A percentile compares a stretch with the other conserved stretches of the same genome.
Evolutionary conservation across 2,329 filamentous ascomycete species (phyloP).

Genomic region (Fusarium coicis): DNA sequence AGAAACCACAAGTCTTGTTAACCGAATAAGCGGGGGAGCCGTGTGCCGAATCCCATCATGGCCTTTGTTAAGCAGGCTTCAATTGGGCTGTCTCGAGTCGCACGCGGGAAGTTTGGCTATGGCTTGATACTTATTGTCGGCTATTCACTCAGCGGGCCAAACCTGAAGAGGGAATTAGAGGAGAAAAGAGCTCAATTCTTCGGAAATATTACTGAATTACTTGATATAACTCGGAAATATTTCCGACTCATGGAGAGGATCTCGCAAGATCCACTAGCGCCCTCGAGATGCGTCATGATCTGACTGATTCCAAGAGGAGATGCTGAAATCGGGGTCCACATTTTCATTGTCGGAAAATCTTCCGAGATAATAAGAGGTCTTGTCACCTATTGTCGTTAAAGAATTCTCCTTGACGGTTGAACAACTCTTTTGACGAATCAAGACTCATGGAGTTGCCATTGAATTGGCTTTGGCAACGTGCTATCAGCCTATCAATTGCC

Average conservation of each 20-base stretch:
- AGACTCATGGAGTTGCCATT: background rate
- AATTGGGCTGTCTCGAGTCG: conserved; percentile 3
- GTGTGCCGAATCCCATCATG: conserved; percentile 11
- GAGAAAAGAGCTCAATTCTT: background rate
- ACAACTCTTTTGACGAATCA: background rate
- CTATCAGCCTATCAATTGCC: background rate
- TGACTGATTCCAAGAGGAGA: background rate
- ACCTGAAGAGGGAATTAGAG: background rate
- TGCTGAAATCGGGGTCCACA: background rate
- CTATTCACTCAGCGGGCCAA: background rate
- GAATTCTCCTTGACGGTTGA: background rate
- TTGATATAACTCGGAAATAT: background rate
- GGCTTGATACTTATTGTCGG: background rate
- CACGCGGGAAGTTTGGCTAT: background rate
- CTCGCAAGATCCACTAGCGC: background rate
- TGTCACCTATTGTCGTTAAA: background rate
- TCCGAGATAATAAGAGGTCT: background rate
- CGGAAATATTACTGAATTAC: background rate
- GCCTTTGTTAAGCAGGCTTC: background rate
- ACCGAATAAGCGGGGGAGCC: conserved; percentile 25
- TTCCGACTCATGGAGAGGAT: background rate
- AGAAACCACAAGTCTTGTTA: background rate
- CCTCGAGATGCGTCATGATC: background rate
- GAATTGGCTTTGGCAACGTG: background rate
- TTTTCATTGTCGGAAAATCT: background rate